Base-by-base conservation (phyloP, 768 basidiomycete species). In the Tulasnella sp. region DNA sequence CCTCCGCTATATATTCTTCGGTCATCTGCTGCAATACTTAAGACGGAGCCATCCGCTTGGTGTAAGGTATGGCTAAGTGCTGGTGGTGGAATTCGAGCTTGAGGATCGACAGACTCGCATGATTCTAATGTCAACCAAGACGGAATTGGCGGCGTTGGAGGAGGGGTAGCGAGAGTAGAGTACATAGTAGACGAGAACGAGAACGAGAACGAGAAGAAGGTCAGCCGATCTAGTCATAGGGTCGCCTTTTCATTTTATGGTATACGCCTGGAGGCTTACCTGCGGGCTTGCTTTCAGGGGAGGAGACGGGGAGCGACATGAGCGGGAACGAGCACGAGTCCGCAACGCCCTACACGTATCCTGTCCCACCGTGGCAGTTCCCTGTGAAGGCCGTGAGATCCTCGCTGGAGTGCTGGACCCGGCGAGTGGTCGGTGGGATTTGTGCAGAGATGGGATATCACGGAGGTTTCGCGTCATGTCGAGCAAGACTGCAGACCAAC, bases 1-100 rank as follows among this genome's bases (percentile, higher is more conserved):
- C 91, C 93, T 0, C 96, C 96, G 79, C 92, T 93, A 84, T 94
- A 97, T 72, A 97, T 94, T 84, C 94, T 89, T 18, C 87, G 84
- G 8, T 89, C 89, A 84, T 93, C 92, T 2, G 94, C 92, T 40
- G 92, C 93, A 20, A 96, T 87, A 84, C 93, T 92, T 42, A 96
- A 87, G 3, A 95, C 90, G 8, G 94, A 95, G 84, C 89, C 91
- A 75, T 89, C 88, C 60, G 89, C 87, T 85, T 94, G 91, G 82
- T 91, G 89, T n/a, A 95, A 88, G 3, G 93, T 91, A 85, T 95
- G 94, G 7, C 91, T 84, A 0, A 93, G 89, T 40, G 85, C 85
- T 0, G 92, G 92, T 18, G 86, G 84, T 11, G 87, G 83, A 11
- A 46, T 58, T n/a, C 72, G 72, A 44, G 34, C 14, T 40, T 72